Percentiles rank a stretch among this genome's conserved stretches.
phyloP scores from a whole-genome alignment of 1,284 basidiomycete species.

The Puccinia polysora region DNA sequence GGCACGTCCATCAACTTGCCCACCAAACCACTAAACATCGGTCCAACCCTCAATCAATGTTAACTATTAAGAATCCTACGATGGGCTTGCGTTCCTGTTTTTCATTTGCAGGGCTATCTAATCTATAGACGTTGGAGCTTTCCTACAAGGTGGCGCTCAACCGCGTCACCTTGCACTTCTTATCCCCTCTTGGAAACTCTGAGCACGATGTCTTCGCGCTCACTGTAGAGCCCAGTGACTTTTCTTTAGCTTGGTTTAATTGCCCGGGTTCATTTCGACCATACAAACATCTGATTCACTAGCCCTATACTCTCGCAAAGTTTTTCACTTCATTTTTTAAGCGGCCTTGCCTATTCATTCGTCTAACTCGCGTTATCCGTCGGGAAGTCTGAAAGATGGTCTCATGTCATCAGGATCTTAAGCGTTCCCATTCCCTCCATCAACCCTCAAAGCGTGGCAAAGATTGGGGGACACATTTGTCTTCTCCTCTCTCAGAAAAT shows the following conservation, averaged over 20 bases:
- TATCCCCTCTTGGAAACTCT: background rate
- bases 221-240: background rate
- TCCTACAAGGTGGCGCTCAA: too few relatives aligned
- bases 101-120: too few relatives aligned
- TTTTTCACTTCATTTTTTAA: background rate
- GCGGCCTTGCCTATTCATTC: too few relatives aligned
- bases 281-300: background rate
- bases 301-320: background rate
- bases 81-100: too few relatives aligned
- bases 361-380: background rate
- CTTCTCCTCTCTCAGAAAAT: too few relatives aligned
- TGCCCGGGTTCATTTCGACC: too few relatives aligned
- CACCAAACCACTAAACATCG: background rate
- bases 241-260: too few relatives aligned
- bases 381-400: background rate
- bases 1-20: constrained; percentile 15
- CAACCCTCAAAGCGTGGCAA: background rate
- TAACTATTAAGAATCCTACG: too few relatives aligned
- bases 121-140: too few relatives aligned
- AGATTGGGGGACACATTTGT: too few relatives aligned
- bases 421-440: constrained; percentile 1
- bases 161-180: background rate
- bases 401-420: background rate
- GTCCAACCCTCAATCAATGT: background rate
- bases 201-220: background rate